Percentiles rank a stretch among this genome's conserved stretches.
phyloP scores from a whole-genome alignment of 805 yeast genomes.

The Yarrowia deformans region DNA sequence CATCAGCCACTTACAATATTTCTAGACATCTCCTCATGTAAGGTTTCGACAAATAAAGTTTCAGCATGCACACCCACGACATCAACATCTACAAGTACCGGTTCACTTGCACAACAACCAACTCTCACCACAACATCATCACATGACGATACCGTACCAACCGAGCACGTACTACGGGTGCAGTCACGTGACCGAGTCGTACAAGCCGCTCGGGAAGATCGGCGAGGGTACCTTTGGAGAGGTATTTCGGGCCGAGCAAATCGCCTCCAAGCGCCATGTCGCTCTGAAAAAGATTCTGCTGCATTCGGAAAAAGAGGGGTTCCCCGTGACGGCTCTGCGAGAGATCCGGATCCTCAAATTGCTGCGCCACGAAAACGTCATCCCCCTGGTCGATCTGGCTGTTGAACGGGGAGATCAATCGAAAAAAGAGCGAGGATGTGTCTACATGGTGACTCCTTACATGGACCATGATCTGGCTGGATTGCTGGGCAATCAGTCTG shows the following conservation, averaged over 20 bases:
- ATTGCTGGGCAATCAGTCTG: constrained; percentile 75
- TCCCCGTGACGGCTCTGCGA: constrained; percentile 93
- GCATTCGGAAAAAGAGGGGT: constrained; percentile 75
- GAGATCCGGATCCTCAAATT: constrained; percentile 84
- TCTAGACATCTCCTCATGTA: background rate
- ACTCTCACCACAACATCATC: background rate
- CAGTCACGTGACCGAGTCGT: constrained; percentile 48
- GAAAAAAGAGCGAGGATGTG: constrained; percentile 51
- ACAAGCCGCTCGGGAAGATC: constrained; percentile 53
- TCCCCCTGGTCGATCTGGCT: constrained; percentile 81
- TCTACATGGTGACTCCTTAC: constrained; percentile 90
- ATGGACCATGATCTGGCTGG: constrained; percentile 94
- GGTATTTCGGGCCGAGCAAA: constrained; percentile 76
- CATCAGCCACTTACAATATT: no score
- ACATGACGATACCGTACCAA: constrained; percentile 30
- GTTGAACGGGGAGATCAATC: constrained; percentile 55
- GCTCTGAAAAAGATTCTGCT: constrained; percentile 89
- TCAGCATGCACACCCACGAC: background rate
- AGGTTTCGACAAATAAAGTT: background rate
- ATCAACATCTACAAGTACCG: no score
- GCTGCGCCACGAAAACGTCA: constrained; percentile 71
- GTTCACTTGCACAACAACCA: no score
- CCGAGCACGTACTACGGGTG: constrained; percentile 44
- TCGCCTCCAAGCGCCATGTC: constrained; percentile 64
- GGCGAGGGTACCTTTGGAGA: constrained; percentile 93